Evolutionary conservation across 164 flowering plant species (phyloP), one percentile per base, ranked within the genome.

Genomic region (Chimonanthus salicifolius): DNA sequence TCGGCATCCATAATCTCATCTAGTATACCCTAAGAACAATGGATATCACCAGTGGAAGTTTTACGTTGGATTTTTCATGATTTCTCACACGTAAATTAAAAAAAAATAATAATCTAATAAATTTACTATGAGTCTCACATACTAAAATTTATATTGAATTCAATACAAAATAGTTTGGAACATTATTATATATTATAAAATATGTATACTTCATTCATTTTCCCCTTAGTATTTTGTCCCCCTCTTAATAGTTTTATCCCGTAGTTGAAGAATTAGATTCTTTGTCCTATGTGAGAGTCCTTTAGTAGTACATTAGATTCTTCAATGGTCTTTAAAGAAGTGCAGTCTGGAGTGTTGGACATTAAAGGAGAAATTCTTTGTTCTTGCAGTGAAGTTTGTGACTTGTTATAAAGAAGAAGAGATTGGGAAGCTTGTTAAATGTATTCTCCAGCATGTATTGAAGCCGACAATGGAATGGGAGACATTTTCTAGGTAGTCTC

Each of bases 351-450:
- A 33, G 33, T 33, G 33, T 33, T 1, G 33, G 66, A 63, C 66
- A 8, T 18, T 21, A 58, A 48, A n/a, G 58, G 11, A 58, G 7
- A 60, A 46, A 62, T 44, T 15, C 43, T n/a, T 60, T 74, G 33
- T 4, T 73, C 68, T 54, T 78, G 82, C 86, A 86, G 88, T 88
- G 78, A 83, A 78, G 71, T 84, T 82, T 76, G 84, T 77, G 49
- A 82, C 84, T 67, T 80, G 83, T 3, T 82, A 74, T 80, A 78
- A 79, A 21, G 86, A 88, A 81, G 87, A 80, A 49, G 85, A 86
- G n/a, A 79, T 83, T 58, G 73, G 73, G 21, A 78, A 77, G 58
- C 44, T 62, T 6, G 90, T 84, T 43, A 70, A 73, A 44, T 69
- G 46, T 75, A 88, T 88, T 74, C 85, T 88, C 3, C 75, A 78